These are phyloP conservation scores for Fusarium oxysporum DNA, from an alignment of 2,329 filamentous ascomycete species.

Conservation along the genomic window DNA sequence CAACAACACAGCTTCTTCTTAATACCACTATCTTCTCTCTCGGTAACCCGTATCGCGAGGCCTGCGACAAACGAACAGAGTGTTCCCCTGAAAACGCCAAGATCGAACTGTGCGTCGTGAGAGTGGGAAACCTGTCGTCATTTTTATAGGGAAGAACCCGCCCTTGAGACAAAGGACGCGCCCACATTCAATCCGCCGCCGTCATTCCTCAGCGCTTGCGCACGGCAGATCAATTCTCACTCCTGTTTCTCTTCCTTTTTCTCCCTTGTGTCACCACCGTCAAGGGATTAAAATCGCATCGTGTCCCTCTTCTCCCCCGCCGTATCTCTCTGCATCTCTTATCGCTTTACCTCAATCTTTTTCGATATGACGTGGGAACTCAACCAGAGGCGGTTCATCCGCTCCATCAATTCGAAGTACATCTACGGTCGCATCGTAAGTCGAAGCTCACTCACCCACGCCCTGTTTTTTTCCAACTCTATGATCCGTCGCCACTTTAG, in stretches of 20 bases:
- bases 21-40: not conserved
- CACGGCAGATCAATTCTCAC: conserved; percentile 6
- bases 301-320: not conserved
- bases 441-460: not conserved
- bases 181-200: conserved; percentile 13
- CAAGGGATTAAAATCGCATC: conserved; percentile 13
- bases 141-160: conserved; percentile 21
- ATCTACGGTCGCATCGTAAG: conserved; percentile 41
- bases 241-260: not conserved
- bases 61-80: not conserved
- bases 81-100: conserved; percentile 19
- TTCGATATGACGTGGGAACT: conserved; percentile 39
- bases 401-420: conserved; percentile 41
- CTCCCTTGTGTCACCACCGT: conserved; percentile 8
- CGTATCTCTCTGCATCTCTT: not conserved
- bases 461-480: conserved; percentile 28
- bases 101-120: conserved; percentile 21
- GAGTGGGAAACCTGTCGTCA: conserved; percentile 31
- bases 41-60: not conserved
- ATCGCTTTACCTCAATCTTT: conserved; percentile 1
- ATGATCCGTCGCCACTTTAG: conserved; percentile 41
- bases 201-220: conserved; percentile 29
- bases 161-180: conserved; percentile 21
- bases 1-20: not conserved
- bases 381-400: conserved; percentile 38